Percentiles rank a stretch among this genome's conserved stretches.
These are phyloP conservation scores for Alternaria triticimaculans DNA, from an alignment of 2,329 filamentous ascomycete species.

Conservation along the genomic window DNA sequence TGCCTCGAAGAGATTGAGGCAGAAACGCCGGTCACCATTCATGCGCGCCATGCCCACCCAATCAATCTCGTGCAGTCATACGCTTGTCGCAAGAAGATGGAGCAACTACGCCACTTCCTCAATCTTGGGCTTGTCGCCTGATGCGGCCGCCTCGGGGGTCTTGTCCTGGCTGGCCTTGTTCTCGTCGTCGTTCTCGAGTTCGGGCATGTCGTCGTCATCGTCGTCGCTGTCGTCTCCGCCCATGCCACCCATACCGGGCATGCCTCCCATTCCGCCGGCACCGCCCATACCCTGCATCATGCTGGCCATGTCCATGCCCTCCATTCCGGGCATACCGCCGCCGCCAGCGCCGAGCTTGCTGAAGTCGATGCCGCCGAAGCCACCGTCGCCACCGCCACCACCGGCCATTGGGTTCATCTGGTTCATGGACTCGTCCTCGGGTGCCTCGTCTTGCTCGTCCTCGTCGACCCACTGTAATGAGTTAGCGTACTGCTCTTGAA, in stretches of 20 bases:
- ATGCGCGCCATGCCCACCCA: conserved; percentile 6
- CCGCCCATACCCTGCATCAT: conserved; percentile 45
- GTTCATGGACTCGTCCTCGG: conserved; percentile 71
- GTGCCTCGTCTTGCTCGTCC: conserved; percentile 93
- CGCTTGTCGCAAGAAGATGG: conserved; percentile 18
- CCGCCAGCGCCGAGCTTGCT: conserved; percentile 74
- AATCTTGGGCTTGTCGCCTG: conserved; percentile 52
- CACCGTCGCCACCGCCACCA: conserved; percentile 62
- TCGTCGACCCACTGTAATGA: conserved; percentile 82
- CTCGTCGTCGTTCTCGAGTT: conserved; percentile 58
- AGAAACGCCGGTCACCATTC: conserved; percentile 10
- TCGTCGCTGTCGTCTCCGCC: conserved; percentile 57
- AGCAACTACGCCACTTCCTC: conserved; percentile 51
- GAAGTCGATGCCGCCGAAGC: conserved; percentile 91
- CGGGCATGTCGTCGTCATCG: conserved; percentile 78
- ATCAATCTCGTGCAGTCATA: conserved; percentile 12
- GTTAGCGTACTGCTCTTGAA: conserved; percentile 25
- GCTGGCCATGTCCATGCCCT: conserved; percentile 38
- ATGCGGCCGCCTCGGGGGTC: conserved; percentile 33
- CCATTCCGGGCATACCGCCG: conserved; percentile 51
- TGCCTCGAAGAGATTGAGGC: conserved; percentile 7
- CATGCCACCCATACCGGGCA: conserved; percentile 31
- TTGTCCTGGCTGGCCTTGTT: conserved; percentile 28
- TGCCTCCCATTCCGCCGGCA: conserved; percentile 23
- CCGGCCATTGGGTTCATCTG: conserved; percentile 61